Base-by-base conservation (phyloP, 306 rosid genomes). In the Cicer chorassanicum region DNA sequence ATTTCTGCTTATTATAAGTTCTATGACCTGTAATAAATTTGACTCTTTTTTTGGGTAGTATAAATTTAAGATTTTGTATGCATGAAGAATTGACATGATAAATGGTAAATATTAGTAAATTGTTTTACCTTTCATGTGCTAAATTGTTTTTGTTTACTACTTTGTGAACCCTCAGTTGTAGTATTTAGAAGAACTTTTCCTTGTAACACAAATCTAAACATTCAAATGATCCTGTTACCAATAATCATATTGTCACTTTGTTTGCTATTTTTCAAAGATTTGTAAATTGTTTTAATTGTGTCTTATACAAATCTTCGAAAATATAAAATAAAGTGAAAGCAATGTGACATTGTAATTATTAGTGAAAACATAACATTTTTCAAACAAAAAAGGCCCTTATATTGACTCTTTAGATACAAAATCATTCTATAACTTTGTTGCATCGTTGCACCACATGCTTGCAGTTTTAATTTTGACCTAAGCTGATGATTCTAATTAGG, bases 401-500 rank as follows among this genome's bases (percentile, higher is more conserved):
- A 7, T 41, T 6, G 44, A 41, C 44, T 41, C 0, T 42, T 42
- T 42, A 42, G 45, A 42, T 42, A 42, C 45, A 42, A 42, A 16
- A 7, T 15, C 5, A 53, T 53, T 44, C 43, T n/a, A 36, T 68
- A 9, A 40, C 72, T 9, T n/a, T 51, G 45, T 51, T 38, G 2
- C 24, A n/a, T 41, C 44, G 7, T n/a, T 73, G 62, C 50, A 2
- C 34, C 34, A 24, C 34, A 24, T 43, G 21, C 39, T 62, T 67
- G 19, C 66, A 6, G 72, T 64, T 55, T 70, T 64, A 56, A 14
- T 65, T 48, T 73, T 82, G 82, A 74, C 51, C n/a, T 68, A 36
- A 68, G 50, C 72, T 80, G 50, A 51, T 6, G 12, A 62, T 67
- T 67, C 75, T 73, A 61, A 72, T 56, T 50, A 93, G 98, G 98